phyloP scores from a whole-genome alignment of 2,329 filamentous ascomycete species.

The Podosphaera xanthii region DNA sequence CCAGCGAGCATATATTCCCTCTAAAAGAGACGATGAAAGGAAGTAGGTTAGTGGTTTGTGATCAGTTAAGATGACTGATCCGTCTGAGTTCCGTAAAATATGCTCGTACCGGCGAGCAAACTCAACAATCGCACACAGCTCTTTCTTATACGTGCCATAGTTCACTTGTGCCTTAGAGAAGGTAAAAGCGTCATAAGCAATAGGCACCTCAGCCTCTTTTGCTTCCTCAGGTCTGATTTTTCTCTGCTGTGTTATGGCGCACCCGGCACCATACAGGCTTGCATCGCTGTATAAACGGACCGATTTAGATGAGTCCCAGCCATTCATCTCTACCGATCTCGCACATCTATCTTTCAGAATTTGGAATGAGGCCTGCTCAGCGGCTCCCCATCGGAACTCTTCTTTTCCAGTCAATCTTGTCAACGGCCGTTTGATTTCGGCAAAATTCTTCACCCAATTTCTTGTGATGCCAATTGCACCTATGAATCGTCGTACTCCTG shows the following conservation, averaged over 20 bases:
- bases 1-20: no score
- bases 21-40: no score
- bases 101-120: conserved; percentile 4
- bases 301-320: not conserved
- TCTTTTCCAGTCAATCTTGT: not conserved
- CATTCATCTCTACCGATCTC: not conserved
- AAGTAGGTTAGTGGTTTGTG: no score
- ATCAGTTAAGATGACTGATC: not conserved
- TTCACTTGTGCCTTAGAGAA: no score
- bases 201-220: no score
- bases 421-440: not conserved
- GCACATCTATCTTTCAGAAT: not conserved
- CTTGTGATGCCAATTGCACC: not conserved
- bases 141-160: not conserved
- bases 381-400: not conserved
- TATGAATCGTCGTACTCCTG: not conserved
- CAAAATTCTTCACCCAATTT: not conserved
- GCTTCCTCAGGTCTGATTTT: no score
- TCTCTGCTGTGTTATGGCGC: not conserved
- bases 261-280: not conserved
- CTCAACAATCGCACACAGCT: not conserved
- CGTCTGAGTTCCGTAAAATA: not conserved
- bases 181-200: no score
- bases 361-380: not conserved
- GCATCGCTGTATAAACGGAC: not conserved